Evolutionary conservation across 208 protist genomes (phyloP).

Genomic region (Entamoeba moshkovskii): DNA sequence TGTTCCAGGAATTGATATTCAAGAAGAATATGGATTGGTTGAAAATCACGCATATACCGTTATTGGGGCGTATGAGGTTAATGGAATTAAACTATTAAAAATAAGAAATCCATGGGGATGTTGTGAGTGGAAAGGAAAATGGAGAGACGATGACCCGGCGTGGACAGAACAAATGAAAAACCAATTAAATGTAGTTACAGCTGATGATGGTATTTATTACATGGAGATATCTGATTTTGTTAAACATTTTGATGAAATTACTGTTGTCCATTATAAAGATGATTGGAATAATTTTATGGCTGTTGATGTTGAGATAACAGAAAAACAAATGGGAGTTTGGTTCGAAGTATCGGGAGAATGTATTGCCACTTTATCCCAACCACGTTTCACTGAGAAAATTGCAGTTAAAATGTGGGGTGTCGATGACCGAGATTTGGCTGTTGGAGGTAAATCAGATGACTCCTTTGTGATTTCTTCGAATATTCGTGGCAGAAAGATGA

Average conservation of each 20-base stretch:
- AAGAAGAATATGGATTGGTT: conserved; percentile 5
- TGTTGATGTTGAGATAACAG: neutral
- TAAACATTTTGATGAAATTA: neutral
- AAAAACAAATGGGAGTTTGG: neutral
- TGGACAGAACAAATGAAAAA: conserved; percentile 7
- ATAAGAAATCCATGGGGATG: conserved; percentile 9
- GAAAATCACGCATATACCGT: conserved; percentile 12
- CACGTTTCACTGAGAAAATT: neutral
- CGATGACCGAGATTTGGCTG: neutral
- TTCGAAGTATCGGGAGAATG: neutral
- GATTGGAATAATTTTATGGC: neutral
- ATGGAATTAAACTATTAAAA: conserved; percentile 4
- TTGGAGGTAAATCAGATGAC: neutral
- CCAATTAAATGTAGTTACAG: neutral
- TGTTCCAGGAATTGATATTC: neutral
- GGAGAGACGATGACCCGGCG: neutral
- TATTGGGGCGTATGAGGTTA: neutral
- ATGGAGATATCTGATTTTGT: conserved; percentile 1
- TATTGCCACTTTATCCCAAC: neutral
- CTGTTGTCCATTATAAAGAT: neutral
- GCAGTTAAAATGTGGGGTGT: neutral
- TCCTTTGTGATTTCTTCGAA: neutral
- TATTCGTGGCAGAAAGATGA: neutral
- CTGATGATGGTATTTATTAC: conserved; percentile 10
- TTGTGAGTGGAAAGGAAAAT: conserved; percentile 4